Conservation (phyloP, 371 early-diverging fungal species). For the Mortierella sp. region DNA sequence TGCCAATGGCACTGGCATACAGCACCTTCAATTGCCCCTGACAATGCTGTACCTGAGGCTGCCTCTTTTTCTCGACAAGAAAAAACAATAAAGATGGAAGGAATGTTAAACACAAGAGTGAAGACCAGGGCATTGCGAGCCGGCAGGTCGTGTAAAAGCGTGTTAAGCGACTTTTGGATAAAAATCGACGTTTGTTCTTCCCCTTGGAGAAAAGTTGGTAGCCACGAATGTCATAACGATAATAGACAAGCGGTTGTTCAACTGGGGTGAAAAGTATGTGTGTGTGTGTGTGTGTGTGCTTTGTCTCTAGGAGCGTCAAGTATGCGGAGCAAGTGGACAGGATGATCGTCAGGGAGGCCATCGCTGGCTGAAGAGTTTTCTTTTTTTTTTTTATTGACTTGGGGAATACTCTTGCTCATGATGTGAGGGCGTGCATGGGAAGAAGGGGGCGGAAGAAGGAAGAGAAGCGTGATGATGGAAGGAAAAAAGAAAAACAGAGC, state of each 20-base stretch:
- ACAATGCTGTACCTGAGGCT: not conserved
- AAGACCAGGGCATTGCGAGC: constrained; percentile 55
- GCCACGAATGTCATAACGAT: constrained; percentile 58
- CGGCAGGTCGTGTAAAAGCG: not conserved
- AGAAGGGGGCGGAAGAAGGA: no score
- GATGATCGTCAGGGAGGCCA: not conserved
- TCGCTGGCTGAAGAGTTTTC: not conserved
- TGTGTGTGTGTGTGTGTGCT: not conserved
- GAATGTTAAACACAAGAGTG: constrained; percentile 57
- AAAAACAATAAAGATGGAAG: no score
- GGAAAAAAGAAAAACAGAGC: no score
- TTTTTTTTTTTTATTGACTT: not conserved
- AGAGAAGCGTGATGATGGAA: no score
- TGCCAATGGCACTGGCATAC: no score
- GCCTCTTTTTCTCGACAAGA: not conserved
- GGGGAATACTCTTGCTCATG: no score
- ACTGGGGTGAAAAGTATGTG: constrained; percentile 45
- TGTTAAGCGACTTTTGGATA: not conserved
- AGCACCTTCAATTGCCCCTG: no score
- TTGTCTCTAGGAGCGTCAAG: not conserved
- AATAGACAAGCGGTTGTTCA: constrained; percentile 60
- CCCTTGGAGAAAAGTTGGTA: constrained; percentile 54
- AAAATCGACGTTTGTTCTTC: constrained; percentile 37
- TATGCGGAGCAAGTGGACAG: no score
- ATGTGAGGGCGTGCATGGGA: no score